phyloP scores from a whole-genome alignment of 192 early-diverging fungal genomes.

The Backusella australiensis region DNA sequence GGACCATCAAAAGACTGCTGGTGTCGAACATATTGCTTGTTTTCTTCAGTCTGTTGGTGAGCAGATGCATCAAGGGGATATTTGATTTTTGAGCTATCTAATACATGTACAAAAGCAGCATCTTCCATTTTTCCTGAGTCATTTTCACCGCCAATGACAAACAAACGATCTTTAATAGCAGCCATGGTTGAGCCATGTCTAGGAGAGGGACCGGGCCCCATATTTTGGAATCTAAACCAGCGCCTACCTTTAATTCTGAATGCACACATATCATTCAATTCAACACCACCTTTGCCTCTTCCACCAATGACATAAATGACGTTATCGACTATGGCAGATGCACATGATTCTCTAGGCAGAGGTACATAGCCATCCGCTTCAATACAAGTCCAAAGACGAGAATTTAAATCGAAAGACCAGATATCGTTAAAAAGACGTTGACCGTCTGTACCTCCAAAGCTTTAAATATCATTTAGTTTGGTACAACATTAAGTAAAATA shows the following conservation, averaged over 20 bases:
- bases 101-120: constrained; percentile 32
- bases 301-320: constrained; percentile 57
- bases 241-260: constrained; percentile 47
- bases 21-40: background rate
- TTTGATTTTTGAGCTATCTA: constrained; percentile 53
- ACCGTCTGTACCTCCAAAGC: constrained; percentile 58
- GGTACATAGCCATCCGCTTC: constrained; percentile 43
- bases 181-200: constrained; percentile 47
- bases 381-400: constrained; percentile 44
- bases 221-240: constrained; percentile 52
- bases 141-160: constrained; percentile 54
- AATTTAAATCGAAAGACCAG: constrained; percentile 52
- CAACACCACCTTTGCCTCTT: constrained; percentile 40
- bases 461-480: constrained; percentile 14
- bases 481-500: background rate
- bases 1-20: background rate
- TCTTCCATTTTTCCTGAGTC: constrained; percentile 39
- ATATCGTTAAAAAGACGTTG: constrained; percentile 52
- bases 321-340: constrained; percentile 41
- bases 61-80: constrained; percentile 28
- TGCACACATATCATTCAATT: constrained; percentile 49
- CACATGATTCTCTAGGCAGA: constrained; percentile 40
- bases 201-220: constrained; percentile 39
- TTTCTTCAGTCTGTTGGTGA: background rate
- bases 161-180: constrained; percentile 47